Percentiles rank a stretch among this genome's conserved stretches.
phyloP scores from a whole-genome alignment of 192 early-diverging fungal genomes.

The Polychytrium aggregatum region DNA sequence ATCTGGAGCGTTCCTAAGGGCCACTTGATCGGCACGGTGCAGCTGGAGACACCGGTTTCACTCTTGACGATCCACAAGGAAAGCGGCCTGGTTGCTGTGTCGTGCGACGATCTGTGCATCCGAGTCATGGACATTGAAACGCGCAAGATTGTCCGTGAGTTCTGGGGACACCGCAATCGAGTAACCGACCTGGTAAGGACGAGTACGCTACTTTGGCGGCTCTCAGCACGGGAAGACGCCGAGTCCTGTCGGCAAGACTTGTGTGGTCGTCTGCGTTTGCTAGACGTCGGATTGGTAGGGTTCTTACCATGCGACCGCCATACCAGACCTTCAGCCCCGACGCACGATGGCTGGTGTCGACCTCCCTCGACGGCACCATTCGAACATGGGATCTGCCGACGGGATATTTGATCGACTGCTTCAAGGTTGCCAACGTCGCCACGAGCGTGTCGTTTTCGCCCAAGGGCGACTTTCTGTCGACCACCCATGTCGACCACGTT shows the following conservation, averaged over 20 bases:
- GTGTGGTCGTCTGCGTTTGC: too few species aligned
- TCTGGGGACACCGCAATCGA: slow-evolving; percentile 75
- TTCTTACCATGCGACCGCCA: not conserved
- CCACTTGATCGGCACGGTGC: slow-evolving; percentile 46
- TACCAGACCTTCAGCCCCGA: slow-evolving; percentile 76
- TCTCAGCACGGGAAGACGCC: too few species aligned
- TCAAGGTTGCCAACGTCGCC: slow-evolving; percentile 60
- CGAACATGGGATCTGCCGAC: slow-evolving; percentile 96
- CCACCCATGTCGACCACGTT: slow-evolving; percentile 81
- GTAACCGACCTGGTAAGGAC: slow-evolving; percentile 72
- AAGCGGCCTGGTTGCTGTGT: slow-evolving; percentile 66
- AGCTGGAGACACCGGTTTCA: slow-evolving; percentile 54
- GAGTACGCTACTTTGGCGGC: too few species aligned
- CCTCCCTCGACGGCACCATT: slow-evolving; percentile 73
- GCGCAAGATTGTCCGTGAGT: slow-evolving; percentile 69
- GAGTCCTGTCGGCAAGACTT: not conserved
- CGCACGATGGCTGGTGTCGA: slow-evolving; percentile 79
- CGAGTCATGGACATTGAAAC: slow-evolving; percentile 83
- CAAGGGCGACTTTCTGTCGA: slow-evolving; percentile 82
- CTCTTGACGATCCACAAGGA: slow-evolving; percentile 54
- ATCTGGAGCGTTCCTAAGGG: slow-evolving; percentile 78
- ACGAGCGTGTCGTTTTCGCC: slow-evolving; percentile 85
- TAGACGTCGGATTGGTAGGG: too few species aligned
- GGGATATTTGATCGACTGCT: slow-evolving; percentile 77
- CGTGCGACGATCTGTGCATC: slow-evolving; percentile 77